Percentiles rank a stretch among this genome's conserved stretches.
Conservation (phyloP, 495 filamentous ascomycete species). For the Bombardia bombarda region DNA sequence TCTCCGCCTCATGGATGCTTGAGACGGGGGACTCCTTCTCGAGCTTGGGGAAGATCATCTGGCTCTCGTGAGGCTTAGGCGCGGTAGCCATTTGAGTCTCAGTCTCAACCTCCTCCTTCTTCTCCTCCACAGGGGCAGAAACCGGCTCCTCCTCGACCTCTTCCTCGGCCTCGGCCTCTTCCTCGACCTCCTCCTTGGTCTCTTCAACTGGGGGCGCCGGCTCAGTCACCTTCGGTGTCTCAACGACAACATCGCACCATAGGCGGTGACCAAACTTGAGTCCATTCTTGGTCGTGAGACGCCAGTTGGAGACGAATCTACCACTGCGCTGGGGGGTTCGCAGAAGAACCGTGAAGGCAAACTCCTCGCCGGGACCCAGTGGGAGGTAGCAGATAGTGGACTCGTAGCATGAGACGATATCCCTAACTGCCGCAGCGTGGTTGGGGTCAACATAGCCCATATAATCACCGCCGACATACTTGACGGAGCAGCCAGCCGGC, state of each 20-base stretch:
- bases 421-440: slow-evolving; percentile 64
- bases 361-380: slow-evolving; percentile 62
- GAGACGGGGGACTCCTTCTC: slow-evolving; percentile 86
- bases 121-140: too few relatives aligned
- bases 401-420: slow-evolving; percentile 65
- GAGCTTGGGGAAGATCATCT: slow-evolving; percentile 95
- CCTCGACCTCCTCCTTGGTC: slow-evolving; percentile 5
- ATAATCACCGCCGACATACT: slow-evolving; percentile 85
- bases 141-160: slow-evolving; percentile 11
- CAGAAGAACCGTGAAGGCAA: slow-evolving; percentile 76
- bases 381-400: slow-evolving; percentile 68
- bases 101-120: slow-evolving; percentile 8
- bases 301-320: slow-evolving; percentile 90
- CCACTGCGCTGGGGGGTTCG: slow-evolving; percentile 66
- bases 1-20: slow-evolving; percentile 64
- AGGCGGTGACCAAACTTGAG: slow-evolving; percentile 81
- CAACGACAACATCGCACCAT: slow-evolving; percentile 86
- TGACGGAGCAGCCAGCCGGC: slow-evolving; percentile 85
- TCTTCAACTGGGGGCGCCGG: slow-evolving; percentile 5
- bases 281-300: slow-evolving; percentile 75
- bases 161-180: slow-evolving; percentile 6
- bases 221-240: slow-evolving; percentile 18
- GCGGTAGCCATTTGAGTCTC: slow-evolving; percentile 9
- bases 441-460: slow-evolving; percentile 82
- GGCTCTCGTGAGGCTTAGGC: slow-evolving; percentile 35